phyloP scores from a whole-genome alignment of 139 green algal genomes.

The Chlorella sp. region DNA sequence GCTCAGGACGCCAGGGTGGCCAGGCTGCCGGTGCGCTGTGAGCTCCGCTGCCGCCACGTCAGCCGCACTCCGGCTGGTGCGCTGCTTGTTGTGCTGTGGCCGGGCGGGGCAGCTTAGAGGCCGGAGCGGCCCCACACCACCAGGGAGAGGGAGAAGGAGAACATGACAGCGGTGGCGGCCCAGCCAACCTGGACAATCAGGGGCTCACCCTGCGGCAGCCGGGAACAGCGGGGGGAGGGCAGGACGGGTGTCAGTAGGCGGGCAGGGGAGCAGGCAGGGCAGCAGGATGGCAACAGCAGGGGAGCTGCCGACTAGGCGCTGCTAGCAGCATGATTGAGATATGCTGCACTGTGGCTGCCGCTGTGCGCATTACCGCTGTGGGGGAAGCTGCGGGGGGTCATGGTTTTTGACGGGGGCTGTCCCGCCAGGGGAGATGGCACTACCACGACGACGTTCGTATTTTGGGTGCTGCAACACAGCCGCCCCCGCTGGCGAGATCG shows the following conservation, averaged over 20 bases:
- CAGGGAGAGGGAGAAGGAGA: conserved; percentile 91
- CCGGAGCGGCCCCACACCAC: conserved; percentile 92
- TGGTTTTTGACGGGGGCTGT: no score
- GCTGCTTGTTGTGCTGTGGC: no score
- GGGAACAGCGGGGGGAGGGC: background rate
- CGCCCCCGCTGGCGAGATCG: no score
- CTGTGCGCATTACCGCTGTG: no score
- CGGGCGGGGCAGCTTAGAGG: conserved; percentile 58
- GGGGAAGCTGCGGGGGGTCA: no score
- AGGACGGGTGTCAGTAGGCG: background rate
- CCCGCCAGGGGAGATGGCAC: no score
- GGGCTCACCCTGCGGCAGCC: conserved; percentile 74
- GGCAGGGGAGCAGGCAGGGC: background rate
- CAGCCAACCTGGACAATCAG: conserved; percentile 88
- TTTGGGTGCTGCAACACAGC: no score
- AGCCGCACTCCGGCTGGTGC: no score
- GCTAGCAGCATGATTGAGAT: background rate
- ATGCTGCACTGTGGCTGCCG: background rate
- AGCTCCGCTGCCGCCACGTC: background rate
- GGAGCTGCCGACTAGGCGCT: background rate
- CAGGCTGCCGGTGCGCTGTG: background rate
- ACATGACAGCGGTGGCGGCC: conserved; percentile 84
- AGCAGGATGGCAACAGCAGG: background rate
- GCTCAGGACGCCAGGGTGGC: background rate
- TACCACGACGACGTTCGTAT: no score